phyloP scores from a whole-genome alignment of 2,329 filamentous ascomycete species.

The Venturia effusa region DNA sequence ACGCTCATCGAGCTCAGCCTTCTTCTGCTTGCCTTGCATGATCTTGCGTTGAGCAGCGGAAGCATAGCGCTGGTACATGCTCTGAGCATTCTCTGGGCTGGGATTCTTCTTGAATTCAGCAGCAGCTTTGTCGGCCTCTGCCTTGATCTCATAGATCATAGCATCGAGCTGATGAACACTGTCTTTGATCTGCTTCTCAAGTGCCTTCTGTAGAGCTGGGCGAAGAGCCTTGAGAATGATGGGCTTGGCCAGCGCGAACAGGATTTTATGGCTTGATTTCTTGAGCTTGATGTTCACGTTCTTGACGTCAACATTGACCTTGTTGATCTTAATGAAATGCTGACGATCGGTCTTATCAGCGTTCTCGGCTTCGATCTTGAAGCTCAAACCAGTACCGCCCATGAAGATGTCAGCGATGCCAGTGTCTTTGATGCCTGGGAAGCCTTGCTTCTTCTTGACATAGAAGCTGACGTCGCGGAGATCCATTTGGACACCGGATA shows the following conservation, averaged over 20 bases:
- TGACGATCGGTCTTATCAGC: conserved; percentile 63
- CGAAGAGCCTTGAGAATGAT: conserved; percentile 74
- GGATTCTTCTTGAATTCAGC: conserved; percentile 50
- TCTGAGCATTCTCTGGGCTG: conserved; percentile 63
- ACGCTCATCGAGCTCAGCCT: conserved; percentile 39
- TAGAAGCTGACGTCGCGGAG: conserved; percentile 83
- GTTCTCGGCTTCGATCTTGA: conserved; percentile 81
- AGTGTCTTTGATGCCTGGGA: conserved; percentile 76
- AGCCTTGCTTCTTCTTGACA: conserved; percentile 88
- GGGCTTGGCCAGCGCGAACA: conserved; percentile 81
- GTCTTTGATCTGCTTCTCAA: conserved; percentile 83
- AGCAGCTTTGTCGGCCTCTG: conserved; percentile 65
- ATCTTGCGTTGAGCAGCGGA: conserved; percentile 63
- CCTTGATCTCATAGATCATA: conserved; percentile 65
- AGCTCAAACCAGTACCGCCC: conserved; percentile 77
- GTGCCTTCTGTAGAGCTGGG: conserved; percentile 72
- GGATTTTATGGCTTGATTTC: conserved; percentile 87
- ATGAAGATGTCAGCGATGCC: conserved; percentile 85
- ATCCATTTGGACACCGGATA: conserved; percentile 87
- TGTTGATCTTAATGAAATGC: conserved; percentile 91
- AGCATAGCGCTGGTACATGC: conserved; percentile 79
- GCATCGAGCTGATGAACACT: conserved; percentile 66
- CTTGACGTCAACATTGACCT: conserved; percentile 72
- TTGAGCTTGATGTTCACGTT: conserved; percentile 80
- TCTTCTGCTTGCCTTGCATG: conserved; percentile 68